phyloP scores from a whole-genome alignment of 2,329 filamentous ascomycete species.

The Ilyonectria destructans region DNA sequence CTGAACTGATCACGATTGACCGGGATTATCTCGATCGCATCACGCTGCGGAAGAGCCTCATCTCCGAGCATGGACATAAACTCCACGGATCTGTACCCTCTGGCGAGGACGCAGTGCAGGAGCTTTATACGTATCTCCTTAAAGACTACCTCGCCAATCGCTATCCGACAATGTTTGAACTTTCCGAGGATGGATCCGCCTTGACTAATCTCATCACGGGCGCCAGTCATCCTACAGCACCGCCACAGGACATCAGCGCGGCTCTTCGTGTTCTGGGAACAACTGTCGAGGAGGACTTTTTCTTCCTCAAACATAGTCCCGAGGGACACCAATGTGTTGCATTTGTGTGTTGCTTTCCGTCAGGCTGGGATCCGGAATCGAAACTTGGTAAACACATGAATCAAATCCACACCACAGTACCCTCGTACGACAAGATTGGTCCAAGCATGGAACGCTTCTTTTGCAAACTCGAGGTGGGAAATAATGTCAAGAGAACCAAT shows the following conservation, averaged over 20 bases:
- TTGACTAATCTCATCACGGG: background rate
- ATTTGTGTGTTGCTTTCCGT: constrained; percentile 67
- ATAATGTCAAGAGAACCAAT: constrained; percentile 58
- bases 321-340: constrained; percentile 61
- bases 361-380: constrained; percentile 64
- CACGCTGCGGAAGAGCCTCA: constrained; percentile 54
- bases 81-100: constrained; percentile 61
- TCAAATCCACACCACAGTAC: constrained; percentile 68
- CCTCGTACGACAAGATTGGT: constrained; percentile 67
- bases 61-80: constrained; percentile 55
- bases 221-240: background rate
- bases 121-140: constrained; percentile 66
- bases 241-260: background rate
- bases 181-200: constrained; percentile 38
- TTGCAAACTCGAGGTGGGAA: constrained; percentile 61
- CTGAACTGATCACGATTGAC: constrained; percentile 68
- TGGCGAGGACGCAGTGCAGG: constrained; percentile 60
- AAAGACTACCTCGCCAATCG: constrained; percentile 62
- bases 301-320: constrained; percentile 61
- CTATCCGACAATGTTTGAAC: constrained; percentile 63
- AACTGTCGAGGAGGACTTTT: constrained; percentile 70
- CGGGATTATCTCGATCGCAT: constrained; percentile 63
- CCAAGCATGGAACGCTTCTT: constrained; percentile 70
- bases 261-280: constrained; percentile 54
- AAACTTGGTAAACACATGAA: constrained; percentile 65